These are phyloP conservation scores for Tetraselmis chui DNA, from an alignment of 139 green algal genomes.

Conservation along the genomic window DNA sequence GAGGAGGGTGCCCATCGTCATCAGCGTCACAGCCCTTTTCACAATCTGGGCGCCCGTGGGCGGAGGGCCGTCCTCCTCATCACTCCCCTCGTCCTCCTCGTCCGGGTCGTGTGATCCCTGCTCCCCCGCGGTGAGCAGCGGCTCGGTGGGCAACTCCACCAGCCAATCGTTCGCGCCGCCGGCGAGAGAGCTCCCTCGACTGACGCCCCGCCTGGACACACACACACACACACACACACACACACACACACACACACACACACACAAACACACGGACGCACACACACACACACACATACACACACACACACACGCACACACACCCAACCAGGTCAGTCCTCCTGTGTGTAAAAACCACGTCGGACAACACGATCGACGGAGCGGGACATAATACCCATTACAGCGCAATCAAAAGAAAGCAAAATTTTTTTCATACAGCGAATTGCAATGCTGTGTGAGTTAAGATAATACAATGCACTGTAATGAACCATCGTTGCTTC, in stretches of 20 bases:
- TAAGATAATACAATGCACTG: no score
- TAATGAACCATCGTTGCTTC: not conserved
- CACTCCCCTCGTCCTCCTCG: constrained; percentile 15
- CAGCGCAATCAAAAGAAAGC: no score
- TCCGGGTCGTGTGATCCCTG: constrained; percentile 22
- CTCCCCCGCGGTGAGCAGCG: constrained; percentile 8
- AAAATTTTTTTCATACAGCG: no score
- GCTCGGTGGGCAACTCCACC: constrained; percentile 9
- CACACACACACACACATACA: not conserved
- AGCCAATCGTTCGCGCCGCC: not conserved
- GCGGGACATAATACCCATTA: no score
- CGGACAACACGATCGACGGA: no score
- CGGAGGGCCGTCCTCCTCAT: constrained; percentile 10
- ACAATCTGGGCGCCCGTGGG: constrained; percentile 12
- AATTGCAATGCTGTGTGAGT: no score
- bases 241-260: not conserved
- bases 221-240: not conserved
- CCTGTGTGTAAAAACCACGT: no score
- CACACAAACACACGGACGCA: not conserved
- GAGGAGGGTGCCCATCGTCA: constrained; percentile 20
- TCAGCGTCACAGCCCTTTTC: constrained; percentile 2
- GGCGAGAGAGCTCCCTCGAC: not conserved
- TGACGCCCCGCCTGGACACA: not conserved
- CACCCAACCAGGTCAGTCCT: no score
- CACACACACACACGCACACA: no score